These are phyloP conservation scores for Penstemon newberryi DNA, from an alignment of 257 asterid genomes.

Conservation along the genomic window DNA sequence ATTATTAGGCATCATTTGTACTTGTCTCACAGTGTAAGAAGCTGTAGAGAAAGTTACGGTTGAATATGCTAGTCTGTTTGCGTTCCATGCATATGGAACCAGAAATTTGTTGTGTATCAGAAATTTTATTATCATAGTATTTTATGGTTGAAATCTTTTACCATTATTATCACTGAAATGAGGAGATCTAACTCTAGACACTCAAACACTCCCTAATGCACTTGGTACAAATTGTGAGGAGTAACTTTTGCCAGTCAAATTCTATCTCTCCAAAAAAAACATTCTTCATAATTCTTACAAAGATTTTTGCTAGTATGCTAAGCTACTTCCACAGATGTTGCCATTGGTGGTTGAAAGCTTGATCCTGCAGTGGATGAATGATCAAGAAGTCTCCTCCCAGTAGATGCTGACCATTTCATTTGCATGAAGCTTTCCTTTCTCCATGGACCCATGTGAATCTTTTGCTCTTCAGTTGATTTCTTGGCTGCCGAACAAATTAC, in stretches of 20 bases:
- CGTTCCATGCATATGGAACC: neutral
- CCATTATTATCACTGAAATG: too few relatives aligned
- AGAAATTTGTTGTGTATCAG: neutral
- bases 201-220: too few relatives aligned
- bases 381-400: constrained; percentile 7
- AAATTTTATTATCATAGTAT: too few relatives aligned
- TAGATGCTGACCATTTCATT: constrained; percentile 50
- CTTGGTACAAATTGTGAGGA: too few relatives aligned
- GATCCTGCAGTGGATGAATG: constrained; percentile 9
- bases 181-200: too few relatives aligned
- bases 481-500: constrained; percentile 57
- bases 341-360: constrained; percentile 1
- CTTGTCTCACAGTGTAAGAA: constrained; percentile 8
- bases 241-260: constrained; percentile 1
- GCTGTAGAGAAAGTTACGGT: neutral
- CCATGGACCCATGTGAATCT: constrained; percentile 61
- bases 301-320: neutral
- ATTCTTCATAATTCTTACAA: neutral
- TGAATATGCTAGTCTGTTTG: neutral
- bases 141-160: too few relatives aligned
- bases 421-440: constrained; percentile 52
- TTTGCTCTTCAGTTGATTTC: constrained; percentile 43
- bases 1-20: constrained; percentile 13
- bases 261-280: neutral
- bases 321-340: constrained; percentile 8